Conservation (phyloP, 2,329 filamentous ascomycete species). For the Blumeriella jaapii region DNA sequence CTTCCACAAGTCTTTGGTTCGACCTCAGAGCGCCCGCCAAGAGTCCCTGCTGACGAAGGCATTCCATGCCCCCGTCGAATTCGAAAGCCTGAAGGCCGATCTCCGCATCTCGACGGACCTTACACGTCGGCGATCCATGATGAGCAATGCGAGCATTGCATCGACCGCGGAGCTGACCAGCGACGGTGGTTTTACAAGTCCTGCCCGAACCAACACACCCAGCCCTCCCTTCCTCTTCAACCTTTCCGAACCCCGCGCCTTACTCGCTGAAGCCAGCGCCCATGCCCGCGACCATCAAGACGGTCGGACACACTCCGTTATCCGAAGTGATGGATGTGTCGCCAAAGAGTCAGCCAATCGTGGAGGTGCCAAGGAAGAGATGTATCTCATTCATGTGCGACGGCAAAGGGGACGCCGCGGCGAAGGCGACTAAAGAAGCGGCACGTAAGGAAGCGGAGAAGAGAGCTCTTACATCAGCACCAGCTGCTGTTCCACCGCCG, state of each 20-base stretch:
- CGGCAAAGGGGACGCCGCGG: conserved; percentile 40
- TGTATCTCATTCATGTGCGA: conserved; percentile 85
- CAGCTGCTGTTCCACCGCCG: conserved; percentile 22
- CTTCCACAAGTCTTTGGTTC: conserved; percentile 29
- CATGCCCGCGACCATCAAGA: conserved; percentile 8
- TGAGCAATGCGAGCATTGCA: conserved; percentile 67
- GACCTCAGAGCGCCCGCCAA: conserved; percentile 43
- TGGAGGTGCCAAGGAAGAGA: conserved; percentile 65
- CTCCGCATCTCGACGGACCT: conserved; percentile 31
- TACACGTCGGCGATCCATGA: conserved; percentile 41
- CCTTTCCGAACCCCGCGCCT: conserved; percentile 30
- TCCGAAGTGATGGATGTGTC: conserved; percentile 17
- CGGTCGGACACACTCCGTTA: conserved; percentile 7
- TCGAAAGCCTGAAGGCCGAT: conserved; percentile 34
- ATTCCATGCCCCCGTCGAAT: conserved; percentile 56
- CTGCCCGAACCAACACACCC: conserved; percentile 74
- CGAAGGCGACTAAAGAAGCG: conserved; percentile 30
- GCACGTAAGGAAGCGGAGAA: conserved; percentile 30
- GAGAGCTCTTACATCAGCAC: conserved; percentile 28
- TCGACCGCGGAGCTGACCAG: conserved; percentile 92
- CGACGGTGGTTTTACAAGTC: conserved; percentile 82
- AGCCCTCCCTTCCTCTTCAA: conserved; percentile 69
- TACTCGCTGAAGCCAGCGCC: conserved; percentile 21
- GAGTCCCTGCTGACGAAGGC: conserved; percentile 83
- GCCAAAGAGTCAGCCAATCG: conserved; percentile 38